phyloP scores from a whole-genome alignment of 208 protist species.

The Porcisia hertigi region DNA sequence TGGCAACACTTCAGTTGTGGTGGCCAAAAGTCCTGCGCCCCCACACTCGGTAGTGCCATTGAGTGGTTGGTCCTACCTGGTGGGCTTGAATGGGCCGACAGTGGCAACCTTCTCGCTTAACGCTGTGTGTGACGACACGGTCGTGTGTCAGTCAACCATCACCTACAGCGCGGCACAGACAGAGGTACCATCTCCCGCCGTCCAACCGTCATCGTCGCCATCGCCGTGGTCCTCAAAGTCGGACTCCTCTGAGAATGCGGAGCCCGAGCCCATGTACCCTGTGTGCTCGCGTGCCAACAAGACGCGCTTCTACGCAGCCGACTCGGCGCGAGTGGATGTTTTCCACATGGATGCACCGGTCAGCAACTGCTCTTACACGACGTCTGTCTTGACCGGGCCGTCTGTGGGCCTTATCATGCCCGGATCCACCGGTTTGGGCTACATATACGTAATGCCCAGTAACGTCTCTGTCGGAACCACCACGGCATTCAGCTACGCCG shows the following conservation, averaged over 20 bases:
- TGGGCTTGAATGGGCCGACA: conserved; percentile 21
- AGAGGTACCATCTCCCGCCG: not conserved
- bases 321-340: too few relatives aligned
- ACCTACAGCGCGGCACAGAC: not conserved
- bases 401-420: too few relatives aligned
- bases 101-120: conserved; percentile 36
- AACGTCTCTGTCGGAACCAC: too few relatives aligned
- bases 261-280: conserved; percentile 5
- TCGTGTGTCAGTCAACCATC: conserved; percentile 40
- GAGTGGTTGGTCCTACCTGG: conserved; percentile 45
- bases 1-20: conserved; percentile 5
- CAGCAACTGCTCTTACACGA: too few relatives aligned
- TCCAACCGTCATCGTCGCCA: not conserved
- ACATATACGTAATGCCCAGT: too few relatives aligned
- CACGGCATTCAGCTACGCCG: too few relatives aligned
- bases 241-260: not conserved
- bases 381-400: too few relatives aligned
- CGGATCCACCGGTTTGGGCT: too few relatives aligned
- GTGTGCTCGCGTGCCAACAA: conserved; percentile 25
- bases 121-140: conserved; percentile 35
- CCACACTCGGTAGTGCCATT: conserved; percentile 30
- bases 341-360: too few relatives aligned
- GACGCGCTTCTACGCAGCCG: not conserved
- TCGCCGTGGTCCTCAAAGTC: not conserved
- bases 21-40: conserved; percentile 13